phyloP scores from a whole-genome alignment of 352 stramenopile genomes.

The Pythium chondricola region DNA sequence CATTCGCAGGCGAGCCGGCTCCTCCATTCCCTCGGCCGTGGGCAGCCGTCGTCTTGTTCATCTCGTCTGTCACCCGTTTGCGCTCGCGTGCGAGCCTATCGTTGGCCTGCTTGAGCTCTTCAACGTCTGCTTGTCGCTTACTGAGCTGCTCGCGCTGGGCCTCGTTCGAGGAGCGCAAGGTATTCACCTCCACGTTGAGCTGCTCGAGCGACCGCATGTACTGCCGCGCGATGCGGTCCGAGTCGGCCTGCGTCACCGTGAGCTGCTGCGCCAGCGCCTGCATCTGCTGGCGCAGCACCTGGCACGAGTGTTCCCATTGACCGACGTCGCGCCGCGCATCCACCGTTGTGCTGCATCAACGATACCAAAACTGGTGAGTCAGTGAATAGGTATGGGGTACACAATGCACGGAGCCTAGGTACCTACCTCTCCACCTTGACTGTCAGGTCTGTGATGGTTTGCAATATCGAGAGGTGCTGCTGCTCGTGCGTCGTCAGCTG shows the following conservation, averaged over 20 bases:
- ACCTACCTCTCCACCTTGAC: constrained; percentile 30
- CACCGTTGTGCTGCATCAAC: constrained; percentile 28
- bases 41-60: constrained; percentile 4
- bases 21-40: background rate
- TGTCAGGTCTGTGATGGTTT: constrained; percentile 20
- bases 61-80: constrained; percentile 21
- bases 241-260: constrained; percentile 22
- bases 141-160: constrained; percentile 4
- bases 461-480: constrained; percentile 22
- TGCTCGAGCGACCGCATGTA: constrained; percentile 31
- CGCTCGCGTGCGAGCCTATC: constrained; percentile 19
- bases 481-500: constrained; percentile 47
- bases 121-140: constrained; percentile 8
- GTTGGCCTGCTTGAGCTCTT: constrained; percentile 18
- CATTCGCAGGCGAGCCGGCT: background rate
- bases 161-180: constrained; percentile 10
- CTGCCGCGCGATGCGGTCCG: constrained; percentile 21
- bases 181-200: constrained; percentile 20
- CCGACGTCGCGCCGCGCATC: constrained; percentile 26
- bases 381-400: background rate
- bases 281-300: constrained; percentile 22
- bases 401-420: background rate
- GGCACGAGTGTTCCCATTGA: constrained; percentile 25
- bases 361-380: background rate
- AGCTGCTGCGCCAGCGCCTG: constrained; percentile 26